phyloP scores from a whole-genome alignment of 2,329 filamentous ascomycete species.

The Sphaerulina vaccinii region DNA sequence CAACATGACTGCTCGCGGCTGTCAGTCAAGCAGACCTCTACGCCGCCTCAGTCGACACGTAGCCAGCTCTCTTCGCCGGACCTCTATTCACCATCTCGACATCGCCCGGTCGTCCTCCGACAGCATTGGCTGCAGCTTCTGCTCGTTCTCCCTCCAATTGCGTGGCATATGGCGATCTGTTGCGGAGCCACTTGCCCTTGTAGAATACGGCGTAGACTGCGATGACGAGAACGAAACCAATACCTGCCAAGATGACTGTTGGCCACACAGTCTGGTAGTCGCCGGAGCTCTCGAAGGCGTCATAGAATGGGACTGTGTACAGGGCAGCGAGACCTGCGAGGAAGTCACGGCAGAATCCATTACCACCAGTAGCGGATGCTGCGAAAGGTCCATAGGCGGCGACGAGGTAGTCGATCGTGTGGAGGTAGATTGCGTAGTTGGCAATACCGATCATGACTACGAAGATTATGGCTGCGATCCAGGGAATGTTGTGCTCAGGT shows the following conservation, averaged over 20 bases:
- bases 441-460: constrained; percentile 67
- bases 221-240: constrained; percentile 52
- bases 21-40: no score
- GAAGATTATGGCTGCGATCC: constrained; percentile 68
- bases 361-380: constrained; percentile 72
- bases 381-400: constrained; percentile 71
- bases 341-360: constrained; percentile 72
- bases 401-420: constrained; percentile 61
- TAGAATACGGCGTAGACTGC: constrained; percentile 58
- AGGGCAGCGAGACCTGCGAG: constrained; percentile 70
- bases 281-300: constrained; percentile 31
- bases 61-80: no score
- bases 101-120: no score
- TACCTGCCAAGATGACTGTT: constrained; percentile 52
- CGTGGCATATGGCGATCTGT: constrained; percentile 51
- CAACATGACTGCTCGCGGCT: no score
- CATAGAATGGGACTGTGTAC: constrained; percentile 58
- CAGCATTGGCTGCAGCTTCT: constrained; percentile 19
- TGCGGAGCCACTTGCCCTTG: constrained; percentile 43
- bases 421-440: constrained; percentile 49
- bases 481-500: constrained; percentile 55
- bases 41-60: no score
- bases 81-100: no score
- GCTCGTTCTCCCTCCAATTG: constrained; percentile 38
- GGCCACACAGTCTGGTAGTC: constrained; percentile 46